Evolutionary conservation across 2,329 filamentous ascomycete genomes (phyloP).

Genomic region (Xylariomycetidae sp.): DNA sequence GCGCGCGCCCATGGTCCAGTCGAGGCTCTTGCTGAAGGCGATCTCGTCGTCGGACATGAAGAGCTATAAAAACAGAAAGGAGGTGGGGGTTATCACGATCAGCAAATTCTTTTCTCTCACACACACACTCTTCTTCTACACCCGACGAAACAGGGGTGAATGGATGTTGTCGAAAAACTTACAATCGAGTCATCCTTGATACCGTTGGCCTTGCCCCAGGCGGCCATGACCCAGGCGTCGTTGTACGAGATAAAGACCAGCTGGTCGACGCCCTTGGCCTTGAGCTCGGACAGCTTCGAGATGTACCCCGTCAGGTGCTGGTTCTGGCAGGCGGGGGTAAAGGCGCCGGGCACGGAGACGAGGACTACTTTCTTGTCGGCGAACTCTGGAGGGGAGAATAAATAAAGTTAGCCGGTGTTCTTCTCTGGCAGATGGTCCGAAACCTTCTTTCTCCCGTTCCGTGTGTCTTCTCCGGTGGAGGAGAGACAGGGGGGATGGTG

Average conservation of each 20-base stretch:
- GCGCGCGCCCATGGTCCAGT: conserved; percentile 68
- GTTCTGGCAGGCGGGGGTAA: conserved; percentile 82
- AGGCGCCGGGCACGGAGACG: conserved; percentile 62
- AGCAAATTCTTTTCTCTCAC: conserved; percentile 3
- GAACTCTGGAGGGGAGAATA: conserved; percentile 37
- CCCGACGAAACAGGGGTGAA: background rate
- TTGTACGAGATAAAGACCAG: conserved; percentile 80
- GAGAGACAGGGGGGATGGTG: background rate
- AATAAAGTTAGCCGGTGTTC: background rate
- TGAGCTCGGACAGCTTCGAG: conserved; percentile 63
- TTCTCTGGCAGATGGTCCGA: background rate
- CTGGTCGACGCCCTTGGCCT: conserved; percentile 76
- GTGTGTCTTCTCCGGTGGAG: no score
- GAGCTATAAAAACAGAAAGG: conserved; percentile 49
- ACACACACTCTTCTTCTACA: background rate
- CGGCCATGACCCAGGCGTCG: conserved; percentile 82
- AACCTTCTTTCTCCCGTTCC: no score
- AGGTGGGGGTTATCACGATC: conserved; percentile 3
- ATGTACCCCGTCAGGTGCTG: conserved; percentile 80
- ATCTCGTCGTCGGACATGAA: conserved; percentile 69
- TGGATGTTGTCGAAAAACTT: conserved; percentile 19
- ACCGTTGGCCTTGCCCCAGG: conserved; percentile 84
- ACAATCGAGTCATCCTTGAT: conserved; percentile 64
- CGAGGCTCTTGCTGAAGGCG: conserved; percentile 69
- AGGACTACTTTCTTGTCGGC: conserved; percentile 53